Conservation (phyloP, 2,329 filamentous ascomycete genomes). For the Aspergillus novofumigatus region DNA sequence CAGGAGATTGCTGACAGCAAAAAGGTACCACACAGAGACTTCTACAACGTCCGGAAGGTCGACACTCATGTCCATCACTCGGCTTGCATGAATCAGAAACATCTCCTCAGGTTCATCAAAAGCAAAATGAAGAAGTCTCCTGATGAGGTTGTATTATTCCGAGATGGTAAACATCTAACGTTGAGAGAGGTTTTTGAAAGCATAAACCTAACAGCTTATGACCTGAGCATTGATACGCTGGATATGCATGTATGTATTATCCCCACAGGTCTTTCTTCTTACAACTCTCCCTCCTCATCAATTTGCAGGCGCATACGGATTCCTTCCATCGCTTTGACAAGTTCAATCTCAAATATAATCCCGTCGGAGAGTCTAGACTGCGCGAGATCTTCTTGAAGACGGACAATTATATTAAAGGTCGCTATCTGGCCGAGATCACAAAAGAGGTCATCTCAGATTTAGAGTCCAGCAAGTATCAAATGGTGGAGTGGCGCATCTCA, state of each 20-base stretch:
- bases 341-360: conserved; percentile 99
- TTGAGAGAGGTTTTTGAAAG: conserved; percentile 92
- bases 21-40: conserved; percentile 94
- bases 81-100: conserved; percentile 99
- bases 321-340: conserved; percentile 99
- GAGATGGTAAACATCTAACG: conserved; percentile 89
- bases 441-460: conserved; percentile 96
- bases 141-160: conserved; percentile 86
- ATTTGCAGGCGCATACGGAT: conserved; percentile 76
- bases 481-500: conserved; percentile 98
- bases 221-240: conserved; percentile 94
- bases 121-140: conserved; percentile 99
- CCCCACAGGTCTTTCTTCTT: not conserved
- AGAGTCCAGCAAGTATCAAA: conserved; percentile 98
- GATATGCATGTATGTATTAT: conserved; percentile 82
- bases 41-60: conserved; percentile 98
- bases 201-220: conserved; percentile 95
- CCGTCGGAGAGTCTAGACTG: conserved; percentile 88
- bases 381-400: conserved; percentile 99
- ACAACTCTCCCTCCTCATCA: conserved; percentile 10
- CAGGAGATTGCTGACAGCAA: conserved; percentile 98
- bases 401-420: conserved; percentile 93
- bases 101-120: conserved; percentile 96
- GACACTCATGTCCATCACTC: conserved; percentile 99
- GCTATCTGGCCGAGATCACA: conserved; percentile 94